Evolutionary conservation across 2,329 filamentous ascomycete genomes (phyloP), one percentile per base, ranked within the genome.

Genomic region (Huntiella decipiens): DNA sequence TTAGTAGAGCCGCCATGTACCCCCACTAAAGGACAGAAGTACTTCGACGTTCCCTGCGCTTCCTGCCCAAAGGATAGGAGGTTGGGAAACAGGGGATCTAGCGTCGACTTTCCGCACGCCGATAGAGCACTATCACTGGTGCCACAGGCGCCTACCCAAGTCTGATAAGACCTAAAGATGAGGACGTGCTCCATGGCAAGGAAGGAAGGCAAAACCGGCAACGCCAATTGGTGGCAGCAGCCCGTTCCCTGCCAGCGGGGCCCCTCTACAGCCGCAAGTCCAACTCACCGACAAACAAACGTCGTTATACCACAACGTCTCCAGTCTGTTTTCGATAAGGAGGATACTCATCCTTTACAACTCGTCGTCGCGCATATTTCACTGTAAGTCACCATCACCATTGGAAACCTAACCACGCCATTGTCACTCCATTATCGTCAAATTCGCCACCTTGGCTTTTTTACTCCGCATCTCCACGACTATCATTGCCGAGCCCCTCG

Each of bases 271-370:
- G n/a, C 40, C 36, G 35, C 39, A 38, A 34, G 19, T 43, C 40
- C 32, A 49, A 46, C 44, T 49, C 44, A 46, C 47, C 47, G 47
- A 49, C 47, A 49, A 44, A 46, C 47, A 49, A 44, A 49, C 47
- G 47, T 49, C 22, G 34, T 17, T 49, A 46, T 44, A 44, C 39
- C 39, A 46, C 35, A 46, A 44, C 44, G 39, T 46, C 43, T 34
- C 35, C 43, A 43, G 38, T 35, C 44, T 43, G 17, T 45, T 37
- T 46, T 48, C 39, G 47, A 49, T 49, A 49, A 46, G 37, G 47
- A 46, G 39, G 44, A 49, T 32, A 42, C 44, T 46, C 44, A 49
- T 45, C 44, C 47, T 49, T 46, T 46, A 36, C 32, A 41, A 31
- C 36, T 49, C 39, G 34, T 49, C 44, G 39, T 46, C 39, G 44